Evolutionary conservation across 306 rosid species (phyloP), one percentile per base, ranked within the genome.

Genomic region (Astragalus glycyphyllos): DNA sequence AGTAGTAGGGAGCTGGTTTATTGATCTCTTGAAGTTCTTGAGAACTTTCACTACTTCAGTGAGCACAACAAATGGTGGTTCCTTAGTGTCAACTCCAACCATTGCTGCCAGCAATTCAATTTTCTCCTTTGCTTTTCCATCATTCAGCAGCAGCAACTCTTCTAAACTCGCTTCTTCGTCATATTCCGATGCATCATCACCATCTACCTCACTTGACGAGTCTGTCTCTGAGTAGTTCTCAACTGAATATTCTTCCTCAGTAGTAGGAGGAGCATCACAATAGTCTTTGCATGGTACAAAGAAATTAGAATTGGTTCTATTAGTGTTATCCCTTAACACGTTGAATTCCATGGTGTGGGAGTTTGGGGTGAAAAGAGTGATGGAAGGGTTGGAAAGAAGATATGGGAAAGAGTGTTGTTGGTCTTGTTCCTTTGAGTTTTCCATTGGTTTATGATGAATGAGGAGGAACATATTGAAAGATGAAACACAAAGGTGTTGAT

Each of bases 31-130:
- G 1, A 81, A 71, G 58, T 41, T 71, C 62, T 84, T 77, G 47
- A 81, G 79, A 74, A 78, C 20, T 63, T 77, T 74, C 58, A 71
- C 85, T 3, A 84, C 88, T 78, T 78, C 77, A 60, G 65, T 63
- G 12, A 84, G 63, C 68, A 81, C 74, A 44, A 41, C 77, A 44
- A 41, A 48, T 12, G 35, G 81, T 31, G 83, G 85, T 45, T 77
- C 81, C 32, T 47, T 59, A 26, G 70, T 70, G 35, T 77, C 63
- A 69, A 80, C 54, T 46, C 85, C 83, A 70, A 84, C 83, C 83
- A 80, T 74, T 16, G 69, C 59, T 53, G 83, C 85, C n/a, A 84
- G 23, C 38, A 35, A 11, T 61, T 80, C 77, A 3, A 80, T 60
- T 57, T 80, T 77, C 77, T 48, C 70, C 57, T 62, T 74, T 40